Evolutionary conservation across 176 grass and related monocot species (phyloP), one percentile per base, ranked within the genome.

Genomic region (Poa annua): DNA sequence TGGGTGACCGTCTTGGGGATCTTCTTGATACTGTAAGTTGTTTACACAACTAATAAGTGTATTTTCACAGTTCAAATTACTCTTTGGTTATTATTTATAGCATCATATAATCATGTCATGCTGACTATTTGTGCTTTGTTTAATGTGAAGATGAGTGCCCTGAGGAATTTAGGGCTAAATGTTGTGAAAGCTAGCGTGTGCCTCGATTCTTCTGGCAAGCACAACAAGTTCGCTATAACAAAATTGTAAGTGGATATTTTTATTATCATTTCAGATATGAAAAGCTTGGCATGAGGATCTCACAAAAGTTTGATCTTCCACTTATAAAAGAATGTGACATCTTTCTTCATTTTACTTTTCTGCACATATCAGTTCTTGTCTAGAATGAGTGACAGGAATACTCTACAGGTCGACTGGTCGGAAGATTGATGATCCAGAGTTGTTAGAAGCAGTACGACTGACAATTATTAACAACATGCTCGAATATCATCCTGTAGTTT

Each of bases 401-500:
- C 38, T 81, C 64, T 91, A 93, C 89, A 99, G 96, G 93, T 96
- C 83, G 35, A 93, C 87, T 63, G 96, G 96, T 74, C 96, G 96
- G 82, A 99, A 99, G 82, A 92, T 99, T 76, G 83, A 88, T 86
- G 93, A 99, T 29, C 96, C 96, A 26, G 93, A 99, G 82, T 89
- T 96, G 85, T 82, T 99, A 85, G 96, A 99, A 93, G 89, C 89
- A 22, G 87, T 99, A 82, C 93, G 96, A 11, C 79, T 96, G 78
- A 99, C 96, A 19, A 96, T 99, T 88, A 99, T 99, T 81, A 96
- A 93, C 77, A 94, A 89, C 75, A 88, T 99, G 96, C 74, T 99
- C 25, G 70, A 96, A 41, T 99, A 96, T 87, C 96, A 99, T 81
- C 96, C 96, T 62, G 96, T 99, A 99, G 76, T 71, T 84, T 19